Evolutionary conservation across 306 rosid genomes (phyloP), one percentile per base, ranked within the genome.

Genomic region (Rubus idaeus): DNA sequence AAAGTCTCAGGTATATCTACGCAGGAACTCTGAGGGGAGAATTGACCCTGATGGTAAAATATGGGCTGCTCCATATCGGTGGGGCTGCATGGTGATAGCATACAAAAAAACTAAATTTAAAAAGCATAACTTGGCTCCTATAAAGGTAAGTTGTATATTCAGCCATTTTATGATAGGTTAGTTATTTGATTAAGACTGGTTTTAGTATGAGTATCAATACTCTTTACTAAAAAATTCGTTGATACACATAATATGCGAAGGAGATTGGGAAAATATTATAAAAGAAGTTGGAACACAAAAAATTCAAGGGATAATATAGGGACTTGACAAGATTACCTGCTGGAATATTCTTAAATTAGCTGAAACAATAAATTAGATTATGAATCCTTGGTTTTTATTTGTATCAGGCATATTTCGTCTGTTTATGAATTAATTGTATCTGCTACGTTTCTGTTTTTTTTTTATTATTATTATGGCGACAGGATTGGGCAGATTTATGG

Each of bases 401-500:
- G 47, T 30, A 5, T 41, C 8, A 2, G 13, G 12, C 37, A 0
- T 56, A 20, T 20, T 41, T 40, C 6, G 63, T 16, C 26, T 53
- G 13, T 42, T 16, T 63, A 16, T 56, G 12, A 63, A 35, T 37
- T 37, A 6, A 61, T 39, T 14, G 6, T 63, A 3, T 63, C 4
- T 18, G 35, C 6, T 63, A 9, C 0, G 13, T 16, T 13, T 63
- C 11, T 63, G 5, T 37, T 42, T 41, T 66, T 66, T 18, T 1
- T 39, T 1, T 3, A 50, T 23, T 23, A 44, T 21, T 21, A 56
- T 42, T 71, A n/a, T 77, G 17, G 17, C 71, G 55, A 56, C 67
- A 94, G 98, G 98, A 94, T 73, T 94, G 98, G 98, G 85, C 86
- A 68, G 97, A 94, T 88, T 82, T 94, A 78, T 94, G 98, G 98